Conservation (phyloP, 2,329 filamentous ascomycete genomes). For the Arthrobotrys megalospora region DNA sequence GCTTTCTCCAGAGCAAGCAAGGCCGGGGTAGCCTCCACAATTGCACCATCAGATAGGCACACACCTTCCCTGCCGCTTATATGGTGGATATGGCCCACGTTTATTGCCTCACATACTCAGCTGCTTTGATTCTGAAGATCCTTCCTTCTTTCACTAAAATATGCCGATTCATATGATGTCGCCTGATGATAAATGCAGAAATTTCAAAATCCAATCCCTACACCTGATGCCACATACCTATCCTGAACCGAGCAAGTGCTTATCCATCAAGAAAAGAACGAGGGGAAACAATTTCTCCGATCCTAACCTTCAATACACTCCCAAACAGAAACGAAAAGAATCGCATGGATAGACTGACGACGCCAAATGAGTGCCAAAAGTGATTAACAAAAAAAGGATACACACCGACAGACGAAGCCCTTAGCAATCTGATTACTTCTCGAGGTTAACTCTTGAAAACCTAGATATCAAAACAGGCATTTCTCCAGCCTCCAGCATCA, state of each 20-base stretch:
- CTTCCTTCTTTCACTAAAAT: slow-evolving; percentile 45
- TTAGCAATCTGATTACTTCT: slow-evolving; percentile 13
- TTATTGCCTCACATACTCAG: slow-evolving; percentile 47
- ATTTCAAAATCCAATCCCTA: slow-evolving; percentile 34
- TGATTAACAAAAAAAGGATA: slow-evolving; percentile 19
- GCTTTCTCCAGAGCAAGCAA: slow-evolving; percentile 25
- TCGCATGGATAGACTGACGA: slow-evolving; percentile 9
- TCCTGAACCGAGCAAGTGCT: slow-evolving; percentile 55
- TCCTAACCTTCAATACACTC: slow-evolving; percentile 46
- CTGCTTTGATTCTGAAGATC: slow-evolving; percentile 46
- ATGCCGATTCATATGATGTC: slow-evolving; percentile 42
- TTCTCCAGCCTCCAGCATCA: slow-evolving; percentile 82
- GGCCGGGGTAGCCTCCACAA: slow-evolving; percentile 24
- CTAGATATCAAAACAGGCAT: slow-evolving; percentile 68
- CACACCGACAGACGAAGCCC: neutral
- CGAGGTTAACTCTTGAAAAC: slow-evolving; percentile 11
- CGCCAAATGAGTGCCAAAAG: slow-evolving; percentile 10
- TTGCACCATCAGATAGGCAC: slow-evolving; percentile 28
- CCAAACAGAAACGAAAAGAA: slow-evolving; percentile 3
- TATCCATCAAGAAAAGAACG: slow-evolving; percentile 11
- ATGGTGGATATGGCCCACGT: slow-evolving; percentile 6
- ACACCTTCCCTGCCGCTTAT: slow-evolving; percentile 42
- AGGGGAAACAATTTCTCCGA: slow-evolving; percentile 37
- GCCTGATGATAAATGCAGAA: slow-evolving; percentile 48
- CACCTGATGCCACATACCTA: slow-evolving; percentile 35